phyloP scores from a whole-genome alignment of 768 basidiomycete genomes.

The Mycena epipterygia region DNA sequence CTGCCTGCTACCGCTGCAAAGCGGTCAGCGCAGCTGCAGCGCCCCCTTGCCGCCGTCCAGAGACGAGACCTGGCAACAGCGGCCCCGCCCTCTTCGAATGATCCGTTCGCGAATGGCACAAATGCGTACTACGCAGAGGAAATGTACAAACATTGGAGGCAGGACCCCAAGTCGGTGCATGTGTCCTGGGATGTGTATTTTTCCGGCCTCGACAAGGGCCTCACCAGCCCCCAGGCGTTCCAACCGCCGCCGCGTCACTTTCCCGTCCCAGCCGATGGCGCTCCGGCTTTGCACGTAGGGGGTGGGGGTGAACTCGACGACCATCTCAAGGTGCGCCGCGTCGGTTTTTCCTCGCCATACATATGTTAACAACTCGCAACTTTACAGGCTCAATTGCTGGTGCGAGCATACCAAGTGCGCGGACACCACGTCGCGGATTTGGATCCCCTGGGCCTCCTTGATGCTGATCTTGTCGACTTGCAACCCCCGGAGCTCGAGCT shows the following conservation, averaged over 20 bases:
- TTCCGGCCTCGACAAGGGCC: slow-evolving; percentile 90
- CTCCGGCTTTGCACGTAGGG: slow-evolving; percentile 78
- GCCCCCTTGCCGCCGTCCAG: slow-evolving; percentile 34
- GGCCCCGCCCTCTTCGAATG: slow-evolving; percentile 77
- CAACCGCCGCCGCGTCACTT: slow-evolving; percentile 84
- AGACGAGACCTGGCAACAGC: slow-evolving; percentile 61
- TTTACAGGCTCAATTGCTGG: slow-evolving; percentile 95
- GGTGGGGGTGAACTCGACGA: slow-evolving; percentile 88
- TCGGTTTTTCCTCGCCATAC: slow-evolving; percentile 15
- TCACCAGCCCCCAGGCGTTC: slow-evolving; percentile 86
- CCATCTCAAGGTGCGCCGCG: slow-evolving; percentile 84
- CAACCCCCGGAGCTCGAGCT: slow-evolving; percentile 93
- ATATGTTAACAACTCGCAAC: slow-evolving; percentile 6
- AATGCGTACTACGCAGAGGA: slow-evolving; percentile 97
- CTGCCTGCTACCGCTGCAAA: slow-evolving; percentile 43
- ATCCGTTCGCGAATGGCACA: slow-evolving; percentile 92
- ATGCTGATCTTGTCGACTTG: slow-evolving; percentile 85
- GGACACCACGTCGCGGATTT: slow-evolving; percentile 97
- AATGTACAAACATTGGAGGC: slow-evolving; percentile 94
- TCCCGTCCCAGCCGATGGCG: slow-evolving; percentile 81
- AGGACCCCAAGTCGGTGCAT: slow-evolving; percentile 94
- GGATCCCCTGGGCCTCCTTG: slow-evolving; percentile 94
- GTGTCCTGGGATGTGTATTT: slow-evolving; percentile 96
- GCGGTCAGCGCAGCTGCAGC: slow-evolving; percentile 30
- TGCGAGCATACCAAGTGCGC: slow-evolving; percentile 98